phyloP scores from a whole-genome alignment of 805 yeast species.

The Saccharomycopsis microspora region DNA sequence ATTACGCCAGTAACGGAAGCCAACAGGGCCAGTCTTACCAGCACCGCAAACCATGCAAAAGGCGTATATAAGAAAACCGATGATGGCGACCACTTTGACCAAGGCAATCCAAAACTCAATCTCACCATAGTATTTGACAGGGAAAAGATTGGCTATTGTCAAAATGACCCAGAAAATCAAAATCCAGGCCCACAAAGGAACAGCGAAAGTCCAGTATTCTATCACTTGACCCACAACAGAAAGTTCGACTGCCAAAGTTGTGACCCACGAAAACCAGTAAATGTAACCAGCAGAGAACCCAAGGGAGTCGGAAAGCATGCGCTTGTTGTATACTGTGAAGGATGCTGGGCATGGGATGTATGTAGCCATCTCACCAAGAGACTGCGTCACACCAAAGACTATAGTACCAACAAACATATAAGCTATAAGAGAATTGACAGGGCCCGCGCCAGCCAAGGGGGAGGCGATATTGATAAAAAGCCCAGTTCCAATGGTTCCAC shows the following conservation, averaged over 20 bases:
- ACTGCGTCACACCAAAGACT: slow-evolving; percentile 50
- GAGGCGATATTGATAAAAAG: slow-evolving; percentile 51
- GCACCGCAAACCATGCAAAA: slow-evolving; percentile 48
- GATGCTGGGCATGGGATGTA: slow-evolving; percentile 54
- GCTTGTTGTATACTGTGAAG: slow-evolving; percentile 50
- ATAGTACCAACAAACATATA: slow-evolving; percentile 52
- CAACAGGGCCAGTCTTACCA: slow-evolving; percentile 44
- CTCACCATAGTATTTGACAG: slow-evolving; percentile 46
- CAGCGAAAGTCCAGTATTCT: slow-evolving; percentile 40
- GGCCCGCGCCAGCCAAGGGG: slow-evolving; percentile 47
- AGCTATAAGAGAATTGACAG: slow-evolving; percentile 50
- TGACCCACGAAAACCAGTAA: slow-evolving; percentile 68
- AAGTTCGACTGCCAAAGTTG: slow-evolving; percentile 52
- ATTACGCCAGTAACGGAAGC: slow-evolving; percentile 52
- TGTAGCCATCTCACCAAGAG: slow-evolving; percentile 68
- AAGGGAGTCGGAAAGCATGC: slow-evolving; percentile 50
- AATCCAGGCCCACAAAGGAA: slow-evolving; percentile 55
- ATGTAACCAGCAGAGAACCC: slow-evolving; percentile 62
- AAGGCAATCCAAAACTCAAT: slow-evolving; percentile 47
- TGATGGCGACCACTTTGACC: slow-evolving; percentile 41
- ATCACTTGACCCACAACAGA: slow-evolving; percentile 47
- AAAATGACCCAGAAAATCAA: slow-evolving; percentile 38
- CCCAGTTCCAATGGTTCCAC: slow-evolving; percentile 70
- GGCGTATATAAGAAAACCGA: slow-evolving; percentile 43
- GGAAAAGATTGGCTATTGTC: slow-evolving; percentile 35